Conservation (phyloP, 2,329 filamentous ascomycete genomes). For the Colletotrichum trifolii region DNA sequence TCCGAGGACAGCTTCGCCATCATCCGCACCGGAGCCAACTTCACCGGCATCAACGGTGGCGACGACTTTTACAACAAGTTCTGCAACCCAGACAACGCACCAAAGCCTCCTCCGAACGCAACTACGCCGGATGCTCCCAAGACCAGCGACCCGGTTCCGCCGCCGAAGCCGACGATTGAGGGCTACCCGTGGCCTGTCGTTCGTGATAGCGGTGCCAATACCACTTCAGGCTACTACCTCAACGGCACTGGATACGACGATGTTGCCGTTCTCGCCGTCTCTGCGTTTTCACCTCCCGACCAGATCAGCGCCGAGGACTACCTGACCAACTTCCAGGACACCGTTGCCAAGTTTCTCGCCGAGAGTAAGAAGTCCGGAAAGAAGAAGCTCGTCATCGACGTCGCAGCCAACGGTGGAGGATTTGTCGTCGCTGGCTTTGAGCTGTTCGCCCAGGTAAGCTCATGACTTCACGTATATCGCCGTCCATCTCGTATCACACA, state of each 20-base stretch:
- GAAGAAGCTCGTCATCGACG: conserved; percentile 69
- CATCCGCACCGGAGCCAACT: conserved; percentile 42
- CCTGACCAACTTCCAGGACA: conserved; percentile 45
- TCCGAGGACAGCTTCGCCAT: conserved; percentile 43
- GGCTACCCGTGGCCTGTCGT: conserved; percentile 47
- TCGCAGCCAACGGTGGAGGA: conserved; percentile 69
- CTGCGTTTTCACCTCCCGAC: conserved; percentile 41
- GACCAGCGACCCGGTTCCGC: conserved; percentile 16
- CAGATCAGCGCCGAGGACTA: conserved; percentile 39
- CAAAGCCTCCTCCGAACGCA: conserved; percentile 15
- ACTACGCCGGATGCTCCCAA: conserved; percentile 18
- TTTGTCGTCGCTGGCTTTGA: conserved; percentile 70
- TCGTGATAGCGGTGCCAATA: conserved; percentile 42
- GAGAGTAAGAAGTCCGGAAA: conserved; percentile 58
- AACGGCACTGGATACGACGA: conserved; percentile 48
- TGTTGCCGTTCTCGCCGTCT: conserved; percentile 46
- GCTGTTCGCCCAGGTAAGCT: conserved; percentile 61
- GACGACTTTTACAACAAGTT: conserved; percentile 50
- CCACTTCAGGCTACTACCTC: conserved; percentile 49
- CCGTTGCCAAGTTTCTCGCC: conserved; percentile 42
- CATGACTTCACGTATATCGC: conserved; percentile 46
- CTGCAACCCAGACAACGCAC: conserved; percentile 42
- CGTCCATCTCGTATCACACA: neutral
- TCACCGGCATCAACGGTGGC: conserved; percentile 45
- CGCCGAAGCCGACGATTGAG: conserved; percentile 34